phyloP scores from a whole-genome alignment of 2,329 filamentous ascomycete genomes.

The Elsinoe batatas region DNA sequence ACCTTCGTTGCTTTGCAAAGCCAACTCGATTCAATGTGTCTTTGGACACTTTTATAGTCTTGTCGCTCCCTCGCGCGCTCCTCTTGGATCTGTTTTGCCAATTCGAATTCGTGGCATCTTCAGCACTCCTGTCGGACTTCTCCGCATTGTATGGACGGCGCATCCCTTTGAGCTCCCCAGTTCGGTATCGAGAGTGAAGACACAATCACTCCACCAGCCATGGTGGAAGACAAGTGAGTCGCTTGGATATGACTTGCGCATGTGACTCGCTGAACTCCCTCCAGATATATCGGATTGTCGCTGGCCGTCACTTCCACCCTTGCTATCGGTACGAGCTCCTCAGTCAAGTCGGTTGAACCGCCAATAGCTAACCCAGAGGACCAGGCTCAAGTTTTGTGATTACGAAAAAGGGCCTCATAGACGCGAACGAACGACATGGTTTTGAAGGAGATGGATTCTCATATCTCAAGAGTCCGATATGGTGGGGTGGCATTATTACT shows the following conservation, averaged over 20 bases:
- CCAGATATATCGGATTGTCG: conserved; percentile 65
- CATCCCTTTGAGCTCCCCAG: not conserved
- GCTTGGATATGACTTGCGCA: not conserved
- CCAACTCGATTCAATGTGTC: not conserved
- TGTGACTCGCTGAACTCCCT: not conserved
- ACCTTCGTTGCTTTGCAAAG: not conserved
- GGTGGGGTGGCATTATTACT: conserved; percentile 92
- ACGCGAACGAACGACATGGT: conserved; percentile 81
- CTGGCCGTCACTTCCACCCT: conserved; percentile 66
- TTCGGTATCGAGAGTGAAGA: not conserved
- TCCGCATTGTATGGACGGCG: not conserved
- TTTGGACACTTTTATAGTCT: not conserved
- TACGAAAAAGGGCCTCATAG: conserved; percentile 93
- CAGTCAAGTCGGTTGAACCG: not conserved
- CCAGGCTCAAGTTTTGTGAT: conserved; percentile 94
- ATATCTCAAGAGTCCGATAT: conserved; percentile 88
- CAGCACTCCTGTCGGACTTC: not conserved
- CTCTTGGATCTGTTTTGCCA: not conserved
- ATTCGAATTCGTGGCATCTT: conserved; percentile 2
- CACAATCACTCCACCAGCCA: conserved; percentile 1
- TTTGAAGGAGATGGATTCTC: conserved; percentile 95
- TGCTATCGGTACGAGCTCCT: conserved; percentile 55
- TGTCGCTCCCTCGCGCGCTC: not conserved
- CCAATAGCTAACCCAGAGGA: not conserved
- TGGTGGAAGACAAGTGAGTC: conserved; percentile 13